These are phyloP conservation scores for Monosporozyma solicola DNA, from an alignment of 805 yeast species.

Conservation along the genomic window DNA sequence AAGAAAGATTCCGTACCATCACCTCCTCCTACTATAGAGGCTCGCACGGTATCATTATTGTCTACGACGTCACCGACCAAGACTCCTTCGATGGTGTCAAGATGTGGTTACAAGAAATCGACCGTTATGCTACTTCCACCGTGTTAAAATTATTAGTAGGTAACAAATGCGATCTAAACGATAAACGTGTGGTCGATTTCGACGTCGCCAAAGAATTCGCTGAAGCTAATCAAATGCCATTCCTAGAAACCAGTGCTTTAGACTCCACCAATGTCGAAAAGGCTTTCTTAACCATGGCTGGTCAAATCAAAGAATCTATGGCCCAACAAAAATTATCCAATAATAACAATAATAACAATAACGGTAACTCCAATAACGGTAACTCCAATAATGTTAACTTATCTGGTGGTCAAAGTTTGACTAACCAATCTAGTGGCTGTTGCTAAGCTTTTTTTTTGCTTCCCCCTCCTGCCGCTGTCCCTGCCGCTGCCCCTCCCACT, in stretches of 20 bases:
- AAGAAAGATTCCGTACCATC: conserved; percentile 95
- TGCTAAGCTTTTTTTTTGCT: conserved; percentile 30
- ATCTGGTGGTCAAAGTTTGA: conserved; percentile 63
- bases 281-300: conserved; percentile 97
- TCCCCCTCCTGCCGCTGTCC: no score
- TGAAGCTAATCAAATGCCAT: conserved; percentile 81
- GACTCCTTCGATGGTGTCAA: conserved; percentile 93
- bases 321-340: conserved; percentile 46
- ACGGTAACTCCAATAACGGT: conserved; percentile 18
- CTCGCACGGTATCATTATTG: conserved; percentile 96
- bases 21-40: conserved; percentile 97
- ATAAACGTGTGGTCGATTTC: conserved; percentile 91
- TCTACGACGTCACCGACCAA: conserved; percentile 96
- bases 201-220: conserved; percentile 97
- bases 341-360: conserved; percentile 10
- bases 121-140: conserved; percentile 95
- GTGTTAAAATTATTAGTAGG: conserved; percentile 94
- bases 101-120: conserved; percentile 98
- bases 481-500: not conserved
- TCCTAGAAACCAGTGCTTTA: conserved; percentile 92
- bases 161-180: conserved; percentile 89
- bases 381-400: conserved; percentile 62
- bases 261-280: conserved; percentile 95
- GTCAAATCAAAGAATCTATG: conserved; percentile 95
- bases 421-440: conserved; percentile 38